Evolutionary conservation across 768 basidiomycete genomes (phyloP).

Genomic region (Suillus subaureus): DNA sequence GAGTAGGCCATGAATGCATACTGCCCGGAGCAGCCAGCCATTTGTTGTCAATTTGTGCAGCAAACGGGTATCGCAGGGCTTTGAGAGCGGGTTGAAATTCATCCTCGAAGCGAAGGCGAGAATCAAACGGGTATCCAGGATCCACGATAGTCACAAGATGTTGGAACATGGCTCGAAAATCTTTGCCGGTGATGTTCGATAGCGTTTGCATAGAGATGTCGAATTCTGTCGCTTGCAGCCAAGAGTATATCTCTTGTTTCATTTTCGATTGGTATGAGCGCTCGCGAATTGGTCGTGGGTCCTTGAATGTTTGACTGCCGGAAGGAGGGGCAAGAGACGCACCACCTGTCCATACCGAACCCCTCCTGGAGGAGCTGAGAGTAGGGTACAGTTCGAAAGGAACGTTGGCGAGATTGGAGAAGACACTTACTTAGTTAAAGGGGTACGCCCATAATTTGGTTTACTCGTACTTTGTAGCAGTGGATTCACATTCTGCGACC

Average conservation of each 20-base stretch:
- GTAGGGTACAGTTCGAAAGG: constrained; percentile 11
- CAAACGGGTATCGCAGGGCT: constrained; percentile 80
- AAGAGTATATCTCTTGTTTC: constrained; percentile 75
- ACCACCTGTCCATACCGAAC: constrained; percentile 71
- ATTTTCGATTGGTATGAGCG: constrained; percentile 70
- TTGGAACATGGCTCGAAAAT: constrained; percentile 84
- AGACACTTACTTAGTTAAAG: constrained; percentile 59
- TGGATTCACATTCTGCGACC: constrained; percentile 70
- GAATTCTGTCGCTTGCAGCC: constrained; percentile 65
- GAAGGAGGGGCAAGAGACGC: constrained; percentile 47
- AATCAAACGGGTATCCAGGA: constrained; percentile 60
- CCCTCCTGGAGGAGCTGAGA: constrained; percentile 67
- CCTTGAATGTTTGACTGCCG: constrained; percentile 62
- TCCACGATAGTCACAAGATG: constrained; percentile 75
- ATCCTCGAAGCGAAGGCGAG: constrained; percentile 69
- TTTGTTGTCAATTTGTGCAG: constrained; percentile 77
- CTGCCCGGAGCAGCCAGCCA: constrained; percentile 88
- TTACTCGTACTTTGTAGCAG: constrained; percentile 72
- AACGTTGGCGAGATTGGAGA: constrained; percentile 8
- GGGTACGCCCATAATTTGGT: constrained; percentile 69
- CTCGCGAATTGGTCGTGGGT: constrained; percentile 79
- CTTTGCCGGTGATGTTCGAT: constrained; percentile 79
- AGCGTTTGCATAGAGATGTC: constrained; percentile 71
- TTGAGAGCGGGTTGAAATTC: constrained; percentile 79
- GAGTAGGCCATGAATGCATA: constrained; percentile 88